Percentiles rank a stretch among this genome's conserved stretches.
These are phyloP conservation scores for Coemansia sp. DNA, from an alignment of 192 early-diverging fungal species.

Conservation along the genomic window DNA sequence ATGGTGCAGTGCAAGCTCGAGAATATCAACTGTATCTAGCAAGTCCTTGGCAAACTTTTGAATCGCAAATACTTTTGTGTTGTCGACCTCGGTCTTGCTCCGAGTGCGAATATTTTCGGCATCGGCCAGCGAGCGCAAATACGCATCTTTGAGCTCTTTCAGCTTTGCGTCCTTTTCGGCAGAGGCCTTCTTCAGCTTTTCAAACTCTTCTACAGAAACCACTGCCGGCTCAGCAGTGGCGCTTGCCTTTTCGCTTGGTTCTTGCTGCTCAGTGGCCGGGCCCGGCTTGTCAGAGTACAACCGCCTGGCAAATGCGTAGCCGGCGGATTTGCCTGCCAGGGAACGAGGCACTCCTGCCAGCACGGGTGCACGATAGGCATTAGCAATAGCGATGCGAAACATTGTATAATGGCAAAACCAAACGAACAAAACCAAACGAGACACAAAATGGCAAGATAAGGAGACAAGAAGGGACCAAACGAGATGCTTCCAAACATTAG, in stretches of 20 bases:
- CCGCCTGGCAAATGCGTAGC: constrained; percentile 12
- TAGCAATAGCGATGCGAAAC: constrained; percentile 34
- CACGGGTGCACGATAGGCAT: constrained; percentile 16
- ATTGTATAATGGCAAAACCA: constrained; percentile 8
- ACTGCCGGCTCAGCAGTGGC: not conserved
- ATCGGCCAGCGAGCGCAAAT: constrained; percentile 90
- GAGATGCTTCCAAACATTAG: no score
- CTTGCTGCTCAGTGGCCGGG: not conserved
- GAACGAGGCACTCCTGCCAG: not conserved
- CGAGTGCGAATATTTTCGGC: constrained; percentile 92
- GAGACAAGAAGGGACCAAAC: not conserved
- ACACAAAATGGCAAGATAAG: not conserved
- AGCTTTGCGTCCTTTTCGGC: constrained; percentile 51
- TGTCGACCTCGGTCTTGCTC: constrained; percentile 78
- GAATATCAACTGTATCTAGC: constrained; percentile 84
- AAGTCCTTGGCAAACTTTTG: constrained; percentile 98
- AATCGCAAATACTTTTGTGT: constrained; percentile 81
- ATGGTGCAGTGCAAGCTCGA: constrained; percentile 81
- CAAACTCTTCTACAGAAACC: constrained; percentile 18
- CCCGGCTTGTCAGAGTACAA: constrained; percentile 38
- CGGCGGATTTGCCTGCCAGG: not conserved
- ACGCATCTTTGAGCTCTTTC: constrained; percentile 67
- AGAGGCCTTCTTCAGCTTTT: constrained; percentile 27
- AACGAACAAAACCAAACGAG: not conserved
- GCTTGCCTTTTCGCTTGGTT: not conserved